Evolutionary conservation across 78 protist genomes (phyloP).

Genomic region (Bodo saltans): DNA sequence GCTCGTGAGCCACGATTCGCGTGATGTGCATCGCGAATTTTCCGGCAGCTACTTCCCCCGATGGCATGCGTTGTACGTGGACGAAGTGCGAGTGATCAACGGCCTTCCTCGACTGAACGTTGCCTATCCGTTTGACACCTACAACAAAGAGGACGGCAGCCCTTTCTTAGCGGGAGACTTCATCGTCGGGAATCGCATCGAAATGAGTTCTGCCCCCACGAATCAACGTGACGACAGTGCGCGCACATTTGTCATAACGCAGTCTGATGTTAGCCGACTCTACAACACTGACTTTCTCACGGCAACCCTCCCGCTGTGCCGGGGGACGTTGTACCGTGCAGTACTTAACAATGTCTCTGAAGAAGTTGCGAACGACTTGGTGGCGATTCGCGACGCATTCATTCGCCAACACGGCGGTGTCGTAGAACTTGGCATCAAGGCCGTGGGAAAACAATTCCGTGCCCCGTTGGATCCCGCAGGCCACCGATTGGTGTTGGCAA

Average conservation of each 20-base stretch:
- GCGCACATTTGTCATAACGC: neutral
- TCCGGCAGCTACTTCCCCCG: slow-evolving; percentile 24
- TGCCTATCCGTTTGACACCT: neutral
- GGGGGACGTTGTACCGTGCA: too few relatives aligned
- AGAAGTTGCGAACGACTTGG: neutral
- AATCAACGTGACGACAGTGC: neutral
- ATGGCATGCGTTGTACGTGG: neutral
- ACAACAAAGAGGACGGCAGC: neutral
- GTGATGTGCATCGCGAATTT: slow-evolving; percentile 18
- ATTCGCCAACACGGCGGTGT: neutral
- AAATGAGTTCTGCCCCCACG: too few relatives aligned
- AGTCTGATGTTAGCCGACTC: too few relatives aligned
- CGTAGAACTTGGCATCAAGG: neutral
- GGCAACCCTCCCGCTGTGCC: too few relatives aligned
- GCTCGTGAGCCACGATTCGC: neutral
- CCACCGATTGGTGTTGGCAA: neutral
- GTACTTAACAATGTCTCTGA: neutral
- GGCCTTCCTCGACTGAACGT: neutral
- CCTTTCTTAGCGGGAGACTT: slow-evolving; percentile 13
- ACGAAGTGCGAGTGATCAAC: neutral
- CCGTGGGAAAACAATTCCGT: neutral
- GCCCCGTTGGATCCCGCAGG: neutral
- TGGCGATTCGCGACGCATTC: neutral
- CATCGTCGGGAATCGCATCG: neutral
- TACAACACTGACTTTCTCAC: too few relatives aligned